Evolutionary conservation across 208 protist species (phyloP).

Genomic region (Crithidia brevicula): DNA sequence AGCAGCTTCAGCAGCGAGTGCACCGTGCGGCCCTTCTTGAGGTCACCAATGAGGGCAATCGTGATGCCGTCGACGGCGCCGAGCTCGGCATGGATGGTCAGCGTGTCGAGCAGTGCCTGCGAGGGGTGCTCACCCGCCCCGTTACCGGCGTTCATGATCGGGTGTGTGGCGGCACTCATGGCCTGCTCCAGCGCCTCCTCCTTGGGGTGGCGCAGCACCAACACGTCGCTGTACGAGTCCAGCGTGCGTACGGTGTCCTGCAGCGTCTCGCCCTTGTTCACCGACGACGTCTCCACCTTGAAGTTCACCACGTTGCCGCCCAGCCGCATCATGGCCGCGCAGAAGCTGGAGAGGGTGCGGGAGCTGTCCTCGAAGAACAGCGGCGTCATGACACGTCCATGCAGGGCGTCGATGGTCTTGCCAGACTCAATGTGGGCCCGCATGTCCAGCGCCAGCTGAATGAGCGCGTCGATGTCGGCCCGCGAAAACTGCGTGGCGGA

Average conservation of each 20-base stretch:
- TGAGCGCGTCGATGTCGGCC: constrained; percentile 70
- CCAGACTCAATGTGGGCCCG: constrained; percentile 48
- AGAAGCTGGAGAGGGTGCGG: constrained; percentile 83
- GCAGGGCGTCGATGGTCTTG: constrained; percentile 59
- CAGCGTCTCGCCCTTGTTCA: constrained; percentile 89
- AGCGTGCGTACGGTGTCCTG: constrained; percentile 86
- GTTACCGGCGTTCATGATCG: constrained; percentile 98
- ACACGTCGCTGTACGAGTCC: constrained; percentile 93
- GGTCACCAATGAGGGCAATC: constrained; percentile 97
- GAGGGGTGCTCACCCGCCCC: constrained; percentile 98
- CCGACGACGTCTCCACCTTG: constrained; percentile 73
- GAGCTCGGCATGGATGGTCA: constrained; percentile 96
- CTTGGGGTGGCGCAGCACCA: constrained; percentile 96
- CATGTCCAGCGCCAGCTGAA: constrained; percentile 59
- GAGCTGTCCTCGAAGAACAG: constrained; percentile 90
- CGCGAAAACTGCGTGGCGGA: constrained; percentile 72
- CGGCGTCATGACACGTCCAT: constrained; percentile 82
- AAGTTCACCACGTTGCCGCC: constrained; percentile 85
- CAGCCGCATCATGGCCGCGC: constrained; percentile 83
- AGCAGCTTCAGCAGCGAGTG: constrained; percentile 96
- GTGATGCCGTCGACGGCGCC: constrained; percentile 88
- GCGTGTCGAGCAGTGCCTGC: constrained; percentile 97
- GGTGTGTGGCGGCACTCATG: constrained; percentile 54
- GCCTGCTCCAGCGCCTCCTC: constrained; percentile 83
- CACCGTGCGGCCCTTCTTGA: constrained; percentile 98